Percentiles rank a stretch among this genome's conserved stretches.
phyloP scores from a whole-genome alignment of 495 filamentous ascomycete species.

The Xylaria scruposa region DNA sequence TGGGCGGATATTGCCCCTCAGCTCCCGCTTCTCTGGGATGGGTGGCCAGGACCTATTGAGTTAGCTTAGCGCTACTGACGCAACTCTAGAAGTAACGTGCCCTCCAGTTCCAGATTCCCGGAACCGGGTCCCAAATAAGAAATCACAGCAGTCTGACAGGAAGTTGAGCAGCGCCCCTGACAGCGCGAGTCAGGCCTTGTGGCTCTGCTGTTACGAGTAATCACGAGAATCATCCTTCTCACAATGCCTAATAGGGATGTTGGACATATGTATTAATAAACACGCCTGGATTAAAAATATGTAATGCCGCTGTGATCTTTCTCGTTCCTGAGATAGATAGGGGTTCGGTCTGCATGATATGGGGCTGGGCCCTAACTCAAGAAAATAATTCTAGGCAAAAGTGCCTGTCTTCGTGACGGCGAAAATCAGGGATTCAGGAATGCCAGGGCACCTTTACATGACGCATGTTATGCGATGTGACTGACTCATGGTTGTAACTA shows the following conservation, averaged over 20 bases:
- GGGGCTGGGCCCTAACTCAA: no score
- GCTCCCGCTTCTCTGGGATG: neutral
- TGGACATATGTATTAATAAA: neutral
- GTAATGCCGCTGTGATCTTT: neutral
- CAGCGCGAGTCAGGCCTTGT: neutral
- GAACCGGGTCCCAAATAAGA: neutral
- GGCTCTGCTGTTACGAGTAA: neutral
- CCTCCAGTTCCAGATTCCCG: slow-evolving; percentile 16
- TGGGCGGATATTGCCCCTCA: neutral
- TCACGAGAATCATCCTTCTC: neutral
- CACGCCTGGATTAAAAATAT: no score
- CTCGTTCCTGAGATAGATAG: neutral
- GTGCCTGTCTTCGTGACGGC: neutral
- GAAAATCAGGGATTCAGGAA: neutral
- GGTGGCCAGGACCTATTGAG: neutral
- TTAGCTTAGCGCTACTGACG: neutral
- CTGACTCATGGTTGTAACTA: neutral
- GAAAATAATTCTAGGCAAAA: neutral
- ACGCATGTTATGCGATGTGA: slow-evolving; percentile 7
- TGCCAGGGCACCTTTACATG: neutral
- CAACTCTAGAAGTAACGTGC: neutral
- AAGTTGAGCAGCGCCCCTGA: neutral
- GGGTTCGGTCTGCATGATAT: neutral
- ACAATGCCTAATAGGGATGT: neutral
- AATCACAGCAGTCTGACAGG: neutral